Percentiles rank a stretch among this genome's conserved stretches.
Conservation (phyloP, 78 protist genomes). For the slime mould (Dictyostelium discoideum) region dicty_2.7 NC_007090.3:4413501-4414000, state of each 20-base stretch:
- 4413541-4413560: conserved; percentile 1
- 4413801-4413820: conserved; percentile 86
- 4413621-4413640: conserved; percentile 27
- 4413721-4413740: conserved; percentile 79
- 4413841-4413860: conserved; percentile 20
- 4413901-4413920: conserved; percentile 92
- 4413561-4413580: conserved; percentile 2
- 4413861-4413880: conserved; percentile 28
- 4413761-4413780: conserved; percentile 71
- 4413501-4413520: background rate
- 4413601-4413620: background rate
- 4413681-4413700: conserved; percentile 73
- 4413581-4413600: background rate
- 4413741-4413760: conserved; percentile 63
- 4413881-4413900: conserved; percentile 89
- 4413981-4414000: background rate
- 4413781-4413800: conserved; percentile 87
- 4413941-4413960: background rate
- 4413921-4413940: background rate
- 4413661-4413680: conserved; percentile 40
- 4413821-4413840: conserved; percentile 83
- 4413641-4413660: conserved; percentile 44
- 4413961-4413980: background rate
- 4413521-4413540: background rate
- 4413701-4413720: conserved; percentile 80